A percentile compares a stretch with the other conserved stretches of the same genome.
Conservation (phyloP, 2,329 filamentous ascomycete species). For the Cladosporium sphaerospermum region DNA sequence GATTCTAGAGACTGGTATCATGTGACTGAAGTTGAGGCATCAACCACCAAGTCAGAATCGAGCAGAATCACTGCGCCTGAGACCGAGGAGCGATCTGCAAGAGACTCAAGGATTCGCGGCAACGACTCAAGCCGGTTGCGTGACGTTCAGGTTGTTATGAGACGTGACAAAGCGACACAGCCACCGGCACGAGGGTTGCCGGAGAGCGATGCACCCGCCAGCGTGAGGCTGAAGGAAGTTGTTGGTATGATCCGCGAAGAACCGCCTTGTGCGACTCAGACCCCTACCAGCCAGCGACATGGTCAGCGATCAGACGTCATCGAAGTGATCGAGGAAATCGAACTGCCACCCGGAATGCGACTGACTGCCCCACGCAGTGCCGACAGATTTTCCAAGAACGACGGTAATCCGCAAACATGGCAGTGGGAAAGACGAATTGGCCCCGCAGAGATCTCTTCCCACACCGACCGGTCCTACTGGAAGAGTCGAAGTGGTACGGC, state of each 20-base stretch:
- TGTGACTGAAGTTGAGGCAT: background rate
- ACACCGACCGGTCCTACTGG: background rate
- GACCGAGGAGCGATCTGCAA: background rate
- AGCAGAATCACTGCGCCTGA: background rate
- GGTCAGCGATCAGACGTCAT: slow-evolving; percentile 1
- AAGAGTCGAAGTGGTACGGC: background rate
- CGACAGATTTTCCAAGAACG: background rate
- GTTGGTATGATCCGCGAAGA: background rate
- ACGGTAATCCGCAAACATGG: too few species aligned
- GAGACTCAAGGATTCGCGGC: background rate
- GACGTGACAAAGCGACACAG: background rate
- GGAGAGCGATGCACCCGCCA: background rate
- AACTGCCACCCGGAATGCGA: background rate
- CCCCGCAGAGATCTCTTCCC: background rate
- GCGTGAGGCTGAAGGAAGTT: slow-evolving; percentile 8
- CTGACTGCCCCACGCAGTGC: background rate
- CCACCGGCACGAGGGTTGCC: background rate
- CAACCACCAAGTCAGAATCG: background rate
- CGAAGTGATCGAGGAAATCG: slow-evolving; percentile 13
- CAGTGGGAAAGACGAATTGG: too few species aligned
- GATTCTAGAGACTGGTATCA: background rate
- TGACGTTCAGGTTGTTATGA: background rate
- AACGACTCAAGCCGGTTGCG: background rate
- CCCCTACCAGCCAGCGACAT: background rate
- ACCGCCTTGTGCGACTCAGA: background rate